Base-by-base conservation (phyloP, 345 rosid genomes). In the Cardamine resedifolia region DNA sequence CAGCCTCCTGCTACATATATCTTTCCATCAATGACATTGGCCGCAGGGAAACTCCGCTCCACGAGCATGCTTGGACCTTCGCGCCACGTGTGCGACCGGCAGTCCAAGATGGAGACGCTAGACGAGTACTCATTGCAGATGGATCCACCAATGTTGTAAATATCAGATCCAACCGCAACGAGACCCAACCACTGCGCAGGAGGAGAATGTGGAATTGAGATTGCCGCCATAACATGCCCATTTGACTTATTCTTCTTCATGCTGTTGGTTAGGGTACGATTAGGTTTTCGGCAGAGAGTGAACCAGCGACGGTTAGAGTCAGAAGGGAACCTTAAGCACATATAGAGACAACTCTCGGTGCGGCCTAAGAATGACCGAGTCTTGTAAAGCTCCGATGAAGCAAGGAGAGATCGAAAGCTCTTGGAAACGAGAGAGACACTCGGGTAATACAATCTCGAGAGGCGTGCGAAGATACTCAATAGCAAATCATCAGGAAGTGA, bases 141-240 rank as follows among this genome's bases (percentile, higher is more conserved):
- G 53, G 84, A 85, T 6, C 96, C 94, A 0, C 96, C 91, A 60
- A 88, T 56, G 7, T 78, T 85, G 69, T 79, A 88, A 26, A 88
- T 83, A 27, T 51, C 59, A 33, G 79, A 81, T 2, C 86, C 90
- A 11, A 85, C 41, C 7, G 79, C 71, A 56, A 82, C 86, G 55
- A 71, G 66, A 1, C 85, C 78, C 60, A 93, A 82, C 60, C 87
- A 5, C 10, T 19, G 24, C 1, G n/a, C 58, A 10, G 77, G 71
- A 18, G 80, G 74, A n/a, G 80, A 52, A 0, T 79, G 63, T 1
- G 83, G 67, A 10, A 44, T 4, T 45, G 51, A 3, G 23, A 48
- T 18, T 18, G 56, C 27, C 3, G 24, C 55, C 24, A 28, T 5
- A 64, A 12, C 3, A 59, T 59, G 4, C 0, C 33, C 21, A 60